A percentile compares a stretch with the other conserved stretches of the same genome.
phyloP scores from a whole-genome alignment of 1,284 basidiomycete genomes.

The Agaricales sp. region DNA sequence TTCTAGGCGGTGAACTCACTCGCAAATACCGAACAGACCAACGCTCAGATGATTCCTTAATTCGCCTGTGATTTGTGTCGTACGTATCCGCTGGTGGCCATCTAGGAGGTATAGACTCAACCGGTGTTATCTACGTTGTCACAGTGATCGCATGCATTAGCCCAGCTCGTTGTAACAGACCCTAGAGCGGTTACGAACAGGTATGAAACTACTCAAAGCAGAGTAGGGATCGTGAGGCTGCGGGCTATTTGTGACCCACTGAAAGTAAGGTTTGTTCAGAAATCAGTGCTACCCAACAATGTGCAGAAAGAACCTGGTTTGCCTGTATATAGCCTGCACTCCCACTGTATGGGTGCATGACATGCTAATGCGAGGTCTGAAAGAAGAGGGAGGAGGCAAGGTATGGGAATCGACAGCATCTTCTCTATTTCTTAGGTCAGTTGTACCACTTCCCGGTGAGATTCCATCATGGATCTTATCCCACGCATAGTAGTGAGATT shows the following conservation, averaged over 20 bases:
- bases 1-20: no score
- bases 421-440: no score
- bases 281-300: no score
- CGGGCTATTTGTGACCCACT: background rate
- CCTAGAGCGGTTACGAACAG: background rate
- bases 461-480: no score
- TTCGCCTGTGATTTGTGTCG: no score
- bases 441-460: no score
- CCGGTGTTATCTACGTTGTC: background rate
- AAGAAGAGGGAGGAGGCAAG: background rate
- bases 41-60: no score
- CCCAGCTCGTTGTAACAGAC: background rate
- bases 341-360: slow-evolving; percentile 1
- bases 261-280: background rate
- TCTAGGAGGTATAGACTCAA: background rate
- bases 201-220: background rate
- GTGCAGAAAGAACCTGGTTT: background rate
- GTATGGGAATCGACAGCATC: background rate
- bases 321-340: background rate
- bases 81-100: background rate
- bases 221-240: background rate
- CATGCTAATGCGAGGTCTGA: background rate
- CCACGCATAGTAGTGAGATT: no score
- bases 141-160: background rate
- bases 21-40: no score